These are phyloP conservation scores for Astrothelium macrocarpum DNA, from an alignment of 495 filamentous ascomycete genomes.

Conservation along the genomic window DNA sequence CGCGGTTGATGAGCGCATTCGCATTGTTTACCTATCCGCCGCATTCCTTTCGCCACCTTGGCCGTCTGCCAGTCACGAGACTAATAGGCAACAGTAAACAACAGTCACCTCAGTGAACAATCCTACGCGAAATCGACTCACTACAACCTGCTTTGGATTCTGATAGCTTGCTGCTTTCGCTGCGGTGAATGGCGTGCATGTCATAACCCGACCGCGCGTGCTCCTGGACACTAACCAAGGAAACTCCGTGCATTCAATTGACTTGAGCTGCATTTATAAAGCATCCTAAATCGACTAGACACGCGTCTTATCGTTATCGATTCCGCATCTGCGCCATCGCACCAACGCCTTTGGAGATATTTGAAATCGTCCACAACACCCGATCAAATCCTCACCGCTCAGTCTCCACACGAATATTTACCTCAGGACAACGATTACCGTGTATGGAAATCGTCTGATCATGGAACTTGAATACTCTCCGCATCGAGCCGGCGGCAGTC, in stretches of 20 bases:
- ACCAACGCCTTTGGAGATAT: background rate
- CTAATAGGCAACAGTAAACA: constrained; percentile 6
- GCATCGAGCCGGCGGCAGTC: constrained; percentile 50
- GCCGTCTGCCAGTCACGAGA: background rate
- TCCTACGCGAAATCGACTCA: background rate
- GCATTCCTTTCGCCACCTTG: constrained; percentile 5
- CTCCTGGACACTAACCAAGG: background rate
- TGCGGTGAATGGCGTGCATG: background rate
- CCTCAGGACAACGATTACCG: background rate
- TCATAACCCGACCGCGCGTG: background rate
- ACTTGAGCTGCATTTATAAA: background rate
- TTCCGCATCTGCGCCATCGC: background rate
- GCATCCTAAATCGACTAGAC: background rate
- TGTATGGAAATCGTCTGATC: constrained; percentile 2
- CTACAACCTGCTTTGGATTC: background rate
- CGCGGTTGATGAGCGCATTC: background rate
- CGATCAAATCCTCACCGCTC: background rate
- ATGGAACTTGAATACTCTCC: constrained; percentile 35
- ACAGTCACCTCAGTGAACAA: background rate
- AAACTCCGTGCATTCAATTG: background rate
- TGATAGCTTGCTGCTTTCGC: background rate
- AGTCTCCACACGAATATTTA: background rate
- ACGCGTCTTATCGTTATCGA: constrained; percentile 2
- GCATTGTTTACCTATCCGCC: background rate
- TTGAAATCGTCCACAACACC: background rate